phyloP scores from a whole-genome alignment of 257 asterid species.

The Leptodermis oblonga region DNA sequence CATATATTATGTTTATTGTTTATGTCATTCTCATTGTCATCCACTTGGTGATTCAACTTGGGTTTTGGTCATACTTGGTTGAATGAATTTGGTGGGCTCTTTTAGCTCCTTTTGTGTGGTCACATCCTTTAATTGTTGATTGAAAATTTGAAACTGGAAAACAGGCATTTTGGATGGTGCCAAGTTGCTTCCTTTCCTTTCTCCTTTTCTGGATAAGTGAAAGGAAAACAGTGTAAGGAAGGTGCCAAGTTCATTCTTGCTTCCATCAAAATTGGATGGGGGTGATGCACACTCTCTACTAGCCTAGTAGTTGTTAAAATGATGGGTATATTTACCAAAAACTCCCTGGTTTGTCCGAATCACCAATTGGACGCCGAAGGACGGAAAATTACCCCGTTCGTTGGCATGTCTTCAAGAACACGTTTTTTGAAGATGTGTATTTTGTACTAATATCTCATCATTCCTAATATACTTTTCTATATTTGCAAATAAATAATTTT shows the following conservation, averaged over 20 bases:
- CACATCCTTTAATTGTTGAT: constrained; percentile 4
- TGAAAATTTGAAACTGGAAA: too few species aligned
- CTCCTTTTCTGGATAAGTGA: background rate
- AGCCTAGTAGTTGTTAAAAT: constrained; percentile 18
- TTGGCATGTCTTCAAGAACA: too few species aligned
- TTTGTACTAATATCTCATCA: too few species aligned
- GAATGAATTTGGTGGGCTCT: constrained; percentile 24
- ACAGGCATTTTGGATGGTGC: constrained; percentile 18
- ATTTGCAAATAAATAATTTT: too few species aligned
- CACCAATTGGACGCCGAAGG: too few species aligned
- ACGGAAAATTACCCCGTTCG: too few species aligned
- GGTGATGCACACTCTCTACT: constrained; percentile 10
- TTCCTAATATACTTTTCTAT: too few species aligned
- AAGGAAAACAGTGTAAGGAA: constrained; percentile 12
- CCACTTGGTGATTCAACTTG: constrained; percentile 2
- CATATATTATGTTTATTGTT: too few species aligned
- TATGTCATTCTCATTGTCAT: constrained; percentile 4
- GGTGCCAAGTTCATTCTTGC: constrained; percentile 23
- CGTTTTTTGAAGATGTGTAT: too few species aligned
- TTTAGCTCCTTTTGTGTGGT: constrained; percentile 19
- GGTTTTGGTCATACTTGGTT: constrained; percentile 45
- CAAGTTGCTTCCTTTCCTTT: constrained; percentile 15
- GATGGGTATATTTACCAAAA: too few species aligned
- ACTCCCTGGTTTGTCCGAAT: background rate
- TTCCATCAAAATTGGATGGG: constrained; percentile 10